phyloP scores from a whole-genome alignment of 2,329 filamentous ascomycete species.

The Fusarium xyrophilum region DNA sequence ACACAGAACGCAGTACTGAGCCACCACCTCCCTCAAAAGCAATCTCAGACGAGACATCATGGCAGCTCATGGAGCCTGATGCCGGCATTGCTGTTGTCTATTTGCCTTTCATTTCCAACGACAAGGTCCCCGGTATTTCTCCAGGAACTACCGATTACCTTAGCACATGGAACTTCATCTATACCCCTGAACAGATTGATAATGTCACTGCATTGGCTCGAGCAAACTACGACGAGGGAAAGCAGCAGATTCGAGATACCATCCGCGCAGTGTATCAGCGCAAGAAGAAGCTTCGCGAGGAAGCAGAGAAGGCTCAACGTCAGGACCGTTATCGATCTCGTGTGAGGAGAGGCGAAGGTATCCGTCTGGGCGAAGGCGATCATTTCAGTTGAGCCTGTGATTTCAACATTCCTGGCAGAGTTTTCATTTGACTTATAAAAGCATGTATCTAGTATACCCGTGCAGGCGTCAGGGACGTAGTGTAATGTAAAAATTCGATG shows the following conservation, averaged over 20 bases:
- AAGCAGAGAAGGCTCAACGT: conserved; percentile 53
- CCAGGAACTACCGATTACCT: conserved; percentile 85
- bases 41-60: conserved; percentile 69
- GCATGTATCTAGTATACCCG: conserved; percentile 32
- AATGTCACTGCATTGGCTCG: conserved; percentile 80
- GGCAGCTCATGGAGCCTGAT: conserved; percentile 72
- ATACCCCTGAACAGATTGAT: conserved; percentile 89
- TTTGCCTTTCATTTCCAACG: conserved; percentile 86
- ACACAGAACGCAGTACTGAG: conserved; percentile 69
- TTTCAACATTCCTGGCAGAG: conserved; percentile 5
- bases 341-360: conserved; percentile 58
- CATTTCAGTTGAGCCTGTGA: conserved; percentile 61
- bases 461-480: conserved; percentile 10
- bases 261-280: conserved; percentile 91
- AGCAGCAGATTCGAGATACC: conserved; percentile 76
- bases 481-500: conserved; percentile 26
- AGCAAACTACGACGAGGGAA: conserved; percentile 86
- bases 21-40: conserved; percentile 60
- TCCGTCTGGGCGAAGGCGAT: conserved; percentile 67
- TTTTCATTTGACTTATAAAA: conserved; percentile 1
- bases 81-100: conserved; percentile 91
- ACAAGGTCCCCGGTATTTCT: conserved; percentile 80
- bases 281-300: conserved; percentile 74
- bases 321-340: conserved; percentile 54
- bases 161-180: conserved; percentile 98